Percentiles rank a stretch among this genome's conserved stretches.
phyloP scores from a whole-genome alignment of 345 rosid species.

The Erucastrum elatum region DNA sequence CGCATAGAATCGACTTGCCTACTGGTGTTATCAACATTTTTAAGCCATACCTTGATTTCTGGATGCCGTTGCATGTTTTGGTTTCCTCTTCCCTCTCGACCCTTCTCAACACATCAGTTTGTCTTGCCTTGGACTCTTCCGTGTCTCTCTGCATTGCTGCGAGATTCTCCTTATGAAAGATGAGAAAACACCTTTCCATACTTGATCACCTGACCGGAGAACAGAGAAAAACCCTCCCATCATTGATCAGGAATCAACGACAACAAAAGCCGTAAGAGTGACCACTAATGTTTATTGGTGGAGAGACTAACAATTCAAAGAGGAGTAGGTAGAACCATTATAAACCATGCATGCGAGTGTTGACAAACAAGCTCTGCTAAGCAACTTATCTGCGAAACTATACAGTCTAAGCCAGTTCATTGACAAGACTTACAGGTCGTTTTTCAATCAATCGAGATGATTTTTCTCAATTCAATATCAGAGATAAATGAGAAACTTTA shows the following conservation, averaged over 20 bases:
- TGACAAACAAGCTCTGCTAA: not conserved
- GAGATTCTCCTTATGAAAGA: not conserved
- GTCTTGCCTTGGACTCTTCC: not conserved
- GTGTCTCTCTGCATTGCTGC: not conserved
- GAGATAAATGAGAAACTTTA: no score
- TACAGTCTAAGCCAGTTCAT: not conserved
- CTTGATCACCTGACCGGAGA: not conserved
- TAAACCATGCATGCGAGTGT: not conserved
- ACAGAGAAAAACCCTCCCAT: not conserved
- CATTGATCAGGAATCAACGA: not conserved
- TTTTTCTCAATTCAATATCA: not conserved
- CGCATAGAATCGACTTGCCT: not conserved
- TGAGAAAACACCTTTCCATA: not conserved
- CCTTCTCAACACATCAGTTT: not conserved
- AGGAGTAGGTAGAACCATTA: no score
- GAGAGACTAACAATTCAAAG: not conserved
- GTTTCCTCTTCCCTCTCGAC: not conserved
- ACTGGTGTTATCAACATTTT: not conserved
- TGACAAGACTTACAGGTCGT: not conserved
- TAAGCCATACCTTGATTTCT: slow-evolving; percentile 16
- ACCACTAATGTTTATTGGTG: not conserved
- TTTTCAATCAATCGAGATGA: not conserved
- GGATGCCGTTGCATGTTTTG: not conserved
- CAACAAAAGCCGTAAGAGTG: not conserved
- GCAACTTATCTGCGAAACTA: not conserved